Evolutionary conservation across 306 rosid genomes (phyloP), one percentile per base, ranked within the genome.

Genomic region (Cucumis cinereus): DNA sequence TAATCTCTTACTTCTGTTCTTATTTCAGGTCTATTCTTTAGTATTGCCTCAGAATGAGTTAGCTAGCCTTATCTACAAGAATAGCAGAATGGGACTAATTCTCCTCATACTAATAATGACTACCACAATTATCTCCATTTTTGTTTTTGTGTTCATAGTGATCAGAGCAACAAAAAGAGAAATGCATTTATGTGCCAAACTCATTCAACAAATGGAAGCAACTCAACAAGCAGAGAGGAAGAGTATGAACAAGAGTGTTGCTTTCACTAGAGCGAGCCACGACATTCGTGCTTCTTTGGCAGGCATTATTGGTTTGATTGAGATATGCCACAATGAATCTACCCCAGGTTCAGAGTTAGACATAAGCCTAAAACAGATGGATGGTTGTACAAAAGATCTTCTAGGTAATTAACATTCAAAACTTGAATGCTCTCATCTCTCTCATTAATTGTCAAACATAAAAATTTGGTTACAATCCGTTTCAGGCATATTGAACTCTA

Each of bases 211-310:
- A 62, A 83, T 76, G 87, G 92, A 90, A 79, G 87, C 91, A 26
- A 93, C 92, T 0, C 84, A 86, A 70, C 92, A 88, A 75, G 97
- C 98, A 4, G 96, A 89, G 87, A 80, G 87, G 47, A 91, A 87
- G 77, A 88, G 88, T 62, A 83, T 82, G 85, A 90, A 91, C 28
- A 91, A 90, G 80, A 93, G 88, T n/a, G 72, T 50, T 2, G 97
- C 96, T 30, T 87, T 90, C 68, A 86, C 91, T 1, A 80, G 57
- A 36, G 94, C 92, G 10, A 91, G 91, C 86, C 97, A 91, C 75
- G 98, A 91, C 78, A 79, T 93, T 84, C 90, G 96, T 0, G 83
- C 89, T 74, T 83, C 86, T 80, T 89, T 91, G 4, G 94, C 94
- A 0, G 90, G 85, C 14, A 82, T 93, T 41, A 82, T 79, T 8